A percentile compares a stretch with the other conserved stretches of the same genome.
Evolutionary conservation across 352 stramenopile genomes (phyloP).

Genomic region (Phytophthora idaei): DNA sequence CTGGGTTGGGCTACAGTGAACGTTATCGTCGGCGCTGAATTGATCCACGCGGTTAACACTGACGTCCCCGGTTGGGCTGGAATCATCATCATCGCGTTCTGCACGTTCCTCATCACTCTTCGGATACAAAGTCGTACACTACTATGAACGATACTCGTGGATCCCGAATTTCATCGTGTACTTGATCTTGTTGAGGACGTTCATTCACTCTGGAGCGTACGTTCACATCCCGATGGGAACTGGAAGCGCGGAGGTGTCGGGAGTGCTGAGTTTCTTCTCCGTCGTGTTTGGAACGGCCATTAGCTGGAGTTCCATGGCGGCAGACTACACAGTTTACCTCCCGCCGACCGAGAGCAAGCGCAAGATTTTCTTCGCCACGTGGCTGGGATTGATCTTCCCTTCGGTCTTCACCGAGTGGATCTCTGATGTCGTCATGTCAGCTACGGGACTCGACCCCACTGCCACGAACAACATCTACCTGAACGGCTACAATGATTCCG

Average conservation of each 20-base stretch:
- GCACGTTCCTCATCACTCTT: conserved; percentile 53
- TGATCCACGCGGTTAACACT: conserved; percentile 44
- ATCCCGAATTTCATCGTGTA: conserved; percentile 51
- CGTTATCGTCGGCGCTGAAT: conserved; percentile 46
- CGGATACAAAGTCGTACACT: conserved; percentile 53
- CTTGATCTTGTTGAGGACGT: conserved; percentile 41
- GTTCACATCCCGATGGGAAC: conserved; percentile 48
- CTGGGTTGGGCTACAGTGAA: conserved; percentile 51
- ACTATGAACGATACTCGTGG: conserved; percentile 54
- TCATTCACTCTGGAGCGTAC: conserved; percentile 44
- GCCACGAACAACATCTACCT: conserved; percentile 32
- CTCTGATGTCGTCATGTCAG: conserved; percentile 43
- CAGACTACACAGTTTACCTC: conserved; percentile 52
- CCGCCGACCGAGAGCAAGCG: conserved; percentile 43
- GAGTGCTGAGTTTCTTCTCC: conserved; percentile 45
- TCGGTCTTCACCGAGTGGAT: conserved; percentile 46
- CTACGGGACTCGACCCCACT: conserved; percentile 31
- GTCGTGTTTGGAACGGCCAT: conserved; percentile 44
- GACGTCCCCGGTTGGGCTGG: conserved; percentile 44
- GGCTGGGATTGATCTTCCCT: conserved; percentile 38
- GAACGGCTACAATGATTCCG: conserved; percentile 42
- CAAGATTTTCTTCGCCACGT: conserved; percentile 51
- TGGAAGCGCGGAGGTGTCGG: conserved; percentile 39
- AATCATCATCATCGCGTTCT: conserved; percentile 51
- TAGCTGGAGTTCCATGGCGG: conserved; percentile 42